phyloP scores from a whole-genome alignment of 495 filamentous ascomycete species.

The Aspergillus indologenus region DNA sequence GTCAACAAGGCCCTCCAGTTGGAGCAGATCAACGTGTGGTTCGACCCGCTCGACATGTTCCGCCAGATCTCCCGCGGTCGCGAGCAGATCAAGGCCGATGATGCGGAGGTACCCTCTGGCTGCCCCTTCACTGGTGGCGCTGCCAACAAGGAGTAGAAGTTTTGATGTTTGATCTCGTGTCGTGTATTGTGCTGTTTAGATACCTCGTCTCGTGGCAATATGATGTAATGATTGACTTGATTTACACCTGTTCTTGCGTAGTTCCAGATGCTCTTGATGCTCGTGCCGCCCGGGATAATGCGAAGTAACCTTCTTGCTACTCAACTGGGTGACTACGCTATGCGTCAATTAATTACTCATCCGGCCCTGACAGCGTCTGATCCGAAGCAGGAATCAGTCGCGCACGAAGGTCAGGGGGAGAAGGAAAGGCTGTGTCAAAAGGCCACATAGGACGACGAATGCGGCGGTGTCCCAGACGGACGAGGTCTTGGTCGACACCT shows the following conservation, averaged over 20 bases:
- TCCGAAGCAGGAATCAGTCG: conserved; percentile 44
- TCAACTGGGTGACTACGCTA: background rate
- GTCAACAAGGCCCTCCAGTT: conserved; percentile 58
- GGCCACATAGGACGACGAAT: conserved; percentile 57
- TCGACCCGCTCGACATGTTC: conserved; percentile 65
- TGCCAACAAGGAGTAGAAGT: background rate
- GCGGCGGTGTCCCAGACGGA: conserved; percentile 45
- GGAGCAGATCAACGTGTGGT: conserved; percentile 58
- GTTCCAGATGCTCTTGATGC: too few relatives aligned
- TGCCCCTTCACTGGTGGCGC: background rate
- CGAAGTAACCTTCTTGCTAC: too few relatives aligned
- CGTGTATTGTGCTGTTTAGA: background rate
- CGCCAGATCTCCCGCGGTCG: conserved; percentile 48
- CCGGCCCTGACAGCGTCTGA: conserved; percentile 21
- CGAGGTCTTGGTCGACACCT: conserved; percentile 54
- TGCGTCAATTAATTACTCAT: background rate
- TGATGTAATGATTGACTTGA: background rate
- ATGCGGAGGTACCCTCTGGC: background rate
- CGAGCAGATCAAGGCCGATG: background rate
- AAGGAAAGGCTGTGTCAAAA: conserved; percentile 43
- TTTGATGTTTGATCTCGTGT: background rate
- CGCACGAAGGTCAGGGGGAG: conserved; percentile 37
- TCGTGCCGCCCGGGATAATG: too few relatives aligned
- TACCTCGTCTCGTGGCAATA: background rate
- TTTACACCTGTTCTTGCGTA: background rate